Percentiles rank a stretch among this genome's conserved stretches.
These are phyloP conservation scores for Pulveroboletus sp. DNA, from an alignment of 768 basidiomycete species.

Conservation along the genomic window DNA sequence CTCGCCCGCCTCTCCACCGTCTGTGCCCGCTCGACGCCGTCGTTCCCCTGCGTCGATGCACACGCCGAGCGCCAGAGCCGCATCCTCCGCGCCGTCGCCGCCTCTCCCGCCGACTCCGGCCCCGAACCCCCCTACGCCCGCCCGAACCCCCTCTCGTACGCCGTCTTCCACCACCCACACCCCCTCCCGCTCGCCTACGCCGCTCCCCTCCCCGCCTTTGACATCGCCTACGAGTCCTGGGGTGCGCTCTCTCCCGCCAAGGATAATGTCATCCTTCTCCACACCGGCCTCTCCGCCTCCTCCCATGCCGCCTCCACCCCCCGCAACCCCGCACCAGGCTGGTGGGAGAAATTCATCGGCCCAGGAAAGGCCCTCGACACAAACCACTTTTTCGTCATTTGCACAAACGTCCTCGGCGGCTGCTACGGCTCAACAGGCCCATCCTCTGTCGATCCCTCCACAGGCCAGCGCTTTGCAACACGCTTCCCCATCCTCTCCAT, in stretches of 20 bases:
- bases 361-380: conserved; percentile 95
- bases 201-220: conserved; percentile 59
- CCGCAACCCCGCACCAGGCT: conserved; percentile 78
- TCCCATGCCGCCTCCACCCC: conserved; percentile 89
- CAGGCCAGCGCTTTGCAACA: conserved; percentile 78
- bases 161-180: conserved; percentile 55
- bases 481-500: conserved; percentile 88
- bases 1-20: not conserved
- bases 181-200: conserved; percentile 71
- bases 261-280: conserved; percentile 91
- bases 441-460: conserved; percentile 71
- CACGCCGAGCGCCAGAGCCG: conserved; percentile 70
- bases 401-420: conserved; percentile 95
- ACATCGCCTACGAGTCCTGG: conserved; percentile 98
- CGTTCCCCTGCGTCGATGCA: conserved; percentile 81
- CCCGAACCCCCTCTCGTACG: conserved; percentile 73
- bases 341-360: conserved; percentile 99
- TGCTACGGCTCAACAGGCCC: conserved; percentile 99
- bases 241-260: conserved; percentile 73
- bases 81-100: conserved; percentile 40
- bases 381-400: conserved; percentile 86
- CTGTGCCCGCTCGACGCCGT: conserved; percentile 9
- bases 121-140: conserved; percentile 84
- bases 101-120: conserved; percentile 52
- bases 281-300: conserved; percentile 94